Conservation (phyloP, 179 eudicot species). For the Silene vulgaris region DNA sequence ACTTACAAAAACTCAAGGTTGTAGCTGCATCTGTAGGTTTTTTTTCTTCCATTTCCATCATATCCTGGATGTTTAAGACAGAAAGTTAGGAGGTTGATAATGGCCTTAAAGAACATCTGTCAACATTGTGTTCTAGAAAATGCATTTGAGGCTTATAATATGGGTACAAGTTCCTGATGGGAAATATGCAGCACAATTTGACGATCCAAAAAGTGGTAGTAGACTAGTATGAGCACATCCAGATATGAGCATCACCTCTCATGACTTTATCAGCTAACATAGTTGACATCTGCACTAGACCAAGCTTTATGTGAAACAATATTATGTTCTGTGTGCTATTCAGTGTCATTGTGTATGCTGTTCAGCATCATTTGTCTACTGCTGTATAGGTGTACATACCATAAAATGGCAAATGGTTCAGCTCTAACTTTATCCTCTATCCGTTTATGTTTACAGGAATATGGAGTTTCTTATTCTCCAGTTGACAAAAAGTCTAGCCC, state of each 20-base stretch:
- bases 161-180: background rate
- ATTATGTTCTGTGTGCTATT: background rate
- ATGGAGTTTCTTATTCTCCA: slow-evolving; percentile 52
- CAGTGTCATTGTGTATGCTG: background rate
- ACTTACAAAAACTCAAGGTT: slow-evolving; percentile 69
- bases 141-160: background rate
- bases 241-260: background rate
- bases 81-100: background rate
- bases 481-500: slow-evolving; percentile 56
- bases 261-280: no score
- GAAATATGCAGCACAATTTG: background rate
- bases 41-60: background rate
- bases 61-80: background rate
- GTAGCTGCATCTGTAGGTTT: background rate
- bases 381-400: background rate
- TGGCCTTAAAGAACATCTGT: background rate
- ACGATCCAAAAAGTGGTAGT: background rate
- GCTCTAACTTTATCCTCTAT: background rate
- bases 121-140: background rate
- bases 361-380: background rate
- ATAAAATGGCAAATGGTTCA: background rate
- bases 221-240: background rate
- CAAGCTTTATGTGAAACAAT: background rate
- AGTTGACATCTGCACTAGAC: background rate
- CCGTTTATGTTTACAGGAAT: slow-evolving; percentile 40